Evolutionary conservation across 2,329 filamentous ascomycete species (phyloP), one percentile per base, ranked within the genome.

Genomic region (Paecilomyces sp.): DNA sequence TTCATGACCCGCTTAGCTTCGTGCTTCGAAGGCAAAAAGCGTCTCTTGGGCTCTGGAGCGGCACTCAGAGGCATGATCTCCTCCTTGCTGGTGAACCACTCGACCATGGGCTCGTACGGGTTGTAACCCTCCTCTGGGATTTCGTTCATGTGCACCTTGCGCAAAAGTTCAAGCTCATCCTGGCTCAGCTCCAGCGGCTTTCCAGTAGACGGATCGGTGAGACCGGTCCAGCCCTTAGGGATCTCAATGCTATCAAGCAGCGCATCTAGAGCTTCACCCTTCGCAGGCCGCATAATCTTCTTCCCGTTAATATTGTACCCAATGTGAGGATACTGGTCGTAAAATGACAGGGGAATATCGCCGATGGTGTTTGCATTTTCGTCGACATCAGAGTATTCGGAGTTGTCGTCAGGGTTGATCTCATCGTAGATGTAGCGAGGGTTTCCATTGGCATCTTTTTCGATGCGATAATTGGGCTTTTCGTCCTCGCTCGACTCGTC

Each of bases 221-320:
- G 80, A 60, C 93, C 94, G 58, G 94, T 99, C 92, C 92, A 99
- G 64, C 93, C 94, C 81, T 96, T 92, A 13, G 94, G 94, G 36
- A 99, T 82, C 71, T 99, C 94, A 68, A 99, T 99, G 76, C 90
- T 97, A 69, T 99, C 93, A 9, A 99, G 82, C 52, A 99, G 82
- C 12, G 92, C 91, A 80, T 99, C 94, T 33, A 99, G 80, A 36
- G 94, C 94, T 73, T 96, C 89, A 57, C 93, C 93, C 66, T 92
- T 93, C 3, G 95, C 94, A 6, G 94, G 94, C 57, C 94, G 89
- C 87, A 96, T 90, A 64, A 99, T 96, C 76, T 90, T 95, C 83
- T 95, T 97, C 75, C 94, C 94, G 75, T 99, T 96, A 79, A 99
- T 97, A 69, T 97, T 91, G 77, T 99, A 99, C 61, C 94, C 94